Evolutionary conservation across 192 early-diverging fungal genomes (phyloP).

Genomic region (Coemansia sp.): DNA sequence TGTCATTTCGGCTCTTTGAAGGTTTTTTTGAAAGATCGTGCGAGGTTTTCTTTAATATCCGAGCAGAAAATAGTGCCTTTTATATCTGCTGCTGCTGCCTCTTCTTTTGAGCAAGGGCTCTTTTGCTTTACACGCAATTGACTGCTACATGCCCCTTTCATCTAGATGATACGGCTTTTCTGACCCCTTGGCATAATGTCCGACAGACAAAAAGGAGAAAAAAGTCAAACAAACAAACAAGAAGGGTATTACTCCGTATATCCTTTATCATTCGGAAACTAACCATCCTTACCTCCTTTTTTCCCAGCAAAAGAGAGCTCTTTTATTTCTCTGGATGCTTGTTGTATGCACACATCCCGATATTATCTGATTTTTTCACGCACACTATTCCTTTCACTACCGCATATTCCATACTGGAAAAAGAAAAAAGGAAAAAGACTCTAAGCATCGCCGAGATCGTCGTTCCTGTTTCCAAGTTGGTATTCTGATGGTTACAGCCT

Average conservation of each 20-base stretch:
- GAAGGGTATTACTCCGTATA: too few species aligned
- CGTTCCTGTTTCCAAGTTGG: background rate
- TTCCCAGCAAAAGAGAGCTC: background rate
- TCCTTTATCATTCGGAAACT: background rate
- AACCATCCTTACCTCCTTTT: background rate
- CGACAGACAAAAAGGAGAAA: background rate
- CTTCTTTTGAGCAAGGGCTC: too few species aligned
- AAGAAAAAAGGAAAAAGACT: background rate
- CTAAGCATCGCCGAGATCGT: background rate
- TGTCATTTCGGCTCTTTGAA: background rate
- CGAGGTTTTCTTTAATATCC: constrained; percentile 3
- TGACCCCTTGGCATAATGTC: too few species aligned
- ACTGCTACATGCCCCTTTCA: too few species aligned
- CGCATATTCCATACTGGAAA: too few species aligned
- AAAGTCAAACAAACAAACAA: background rate
- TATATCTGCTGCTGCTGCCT: background rate
- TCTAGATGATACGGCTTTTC: too few species aligned
- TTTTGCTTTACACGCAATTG: too few species aligned
- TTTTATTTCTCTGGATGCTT: background rate
- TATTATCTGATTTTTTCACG: background rate
- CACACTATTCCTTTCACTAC: background rate
- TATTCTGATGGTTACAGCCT: background rate
- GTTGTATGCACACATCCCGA: background rate
- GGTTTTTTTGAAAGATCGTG: background rate
- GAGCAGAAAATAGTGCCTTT: background rate